Evolutionary conservation across 169 alveolate species (phyloP).

Genomic region (Babesia gibsoni): DNA sequence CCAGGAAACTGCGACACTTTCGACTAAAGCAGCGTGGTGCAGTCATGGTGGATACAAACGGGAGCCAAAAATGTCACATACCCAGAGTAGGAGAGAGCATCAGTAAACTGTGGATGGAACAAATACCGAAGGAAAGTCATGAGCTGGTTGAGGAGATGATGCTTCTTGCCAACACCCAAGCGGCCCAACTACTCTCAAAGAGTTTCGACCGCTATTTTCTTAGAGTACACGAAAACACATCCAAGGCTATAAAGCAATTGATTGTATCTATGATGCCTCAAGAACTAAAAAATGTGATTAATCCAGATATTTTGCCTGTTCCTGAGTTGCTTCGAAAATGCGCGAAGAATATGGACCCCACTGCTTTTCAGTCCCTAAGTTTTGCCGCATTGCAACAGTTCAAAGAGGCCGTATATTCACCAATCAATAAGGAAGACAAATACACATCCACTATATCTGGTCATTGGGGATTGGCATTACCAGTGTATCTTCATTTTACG

Average conservation of each 20-base stretch:
- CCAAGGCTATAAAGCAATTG: conserved; percentile 64
- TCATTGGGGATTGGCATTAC: conserved; percentile 97
- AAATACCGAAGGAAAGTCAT: conserved; percentile 68
- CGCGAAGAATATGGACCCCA: conserved; percentile 59
- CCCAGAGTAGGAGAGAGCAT: conserved; percentile 23
- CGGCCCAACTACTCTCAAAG: conserved; percentile 66
- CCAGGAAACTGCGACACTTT: conserved; percentile 43
- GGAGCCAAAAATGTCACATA: conserved; percentile 53
- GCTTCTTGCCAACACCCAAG: conserved; percentile 75
- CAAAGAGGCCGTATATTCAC: conserved; percentile 72
- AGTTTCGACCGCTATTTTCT: conserved; percentile 57
- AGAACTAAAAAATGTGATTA: conserved; percentile 23
- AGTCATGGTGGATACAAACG: conserved; percentile 46
- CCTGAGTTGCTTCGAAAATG: conserved; percentile 62
- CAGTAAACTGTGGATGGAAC: conserved; percentile 20
- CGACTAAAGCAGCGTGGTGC: conserved; percentile 63
- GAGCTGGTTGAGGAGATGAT: conserved; percentile 79
- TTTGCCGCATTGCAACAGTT: conserved; percentile 68
- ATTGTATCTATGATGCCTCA: conserved; percentile 45
- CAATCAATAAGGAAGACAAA: conserved; percentile 34
- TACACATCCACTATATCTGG: conserved; percentile 1
- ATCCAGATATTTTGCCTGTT: conserved; percentile 25
- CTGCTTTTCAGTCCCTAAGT: conserved; percentile 65
- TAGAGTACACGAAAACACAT: conserved; percentile 71
- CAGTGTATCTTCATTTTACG: conserved; percentile 96